Evolutionary conservation across 2,329 filamentous ascomycete species (phyloP).

Genomic region (Hymenoscyphus infarciens): DNA sequence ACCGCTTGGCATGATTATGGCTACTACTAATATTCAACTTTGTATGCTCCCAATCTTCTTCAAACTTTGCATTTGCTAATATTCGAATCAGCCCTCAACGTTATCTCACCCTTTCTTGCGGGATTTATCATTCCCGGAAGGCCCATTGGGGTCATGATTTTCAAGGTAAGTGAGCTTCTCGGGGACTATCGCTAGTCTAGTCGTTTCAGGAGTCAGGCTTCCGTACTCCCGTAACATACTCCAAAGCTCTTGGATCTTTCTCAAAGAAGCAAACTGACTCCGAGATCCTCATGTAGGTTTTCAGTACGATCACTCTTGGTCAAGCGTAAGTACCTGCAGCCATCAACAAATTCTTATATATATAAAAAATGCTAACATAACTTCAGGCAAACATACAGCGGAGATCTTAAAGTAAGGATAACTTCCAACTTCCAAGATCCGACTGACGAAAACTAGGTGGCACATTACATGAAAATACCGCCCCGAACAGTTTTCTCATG

Average conservation of each 20-base stretch:
- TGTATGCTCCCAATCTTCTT: slow-evolving; percentile 35
- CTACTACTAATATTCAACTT: slow-evolving; percentile 61
- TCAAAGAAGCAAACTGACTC: no score
- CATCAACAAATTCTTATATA: background rate
- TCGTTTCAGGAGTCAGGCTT: no score
- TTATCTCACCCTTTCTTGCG: slow-evolving; percentile 67
- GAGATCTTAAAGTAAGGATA: slow-evolving; percentile 23
- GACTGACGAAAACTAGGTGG: slow-evolving; percentile 50
- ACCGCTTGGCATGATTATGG: slow-evolving; percentile 67
- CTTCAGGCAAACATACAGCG: slow-evolving; percentile 45
- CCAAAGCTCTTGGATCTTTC: no score
- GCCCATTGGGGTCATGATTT: slow-evolving; percentile 73
- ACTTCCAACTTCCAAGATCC: background rate
- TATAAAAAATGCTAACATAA: slow-evolving; percentile 51
- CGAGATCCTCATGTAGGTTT: slow-evolving; percentile 32
- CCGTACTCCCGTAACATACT: no score
- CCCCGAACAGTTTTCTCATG: slow-evolving; percentile 38
- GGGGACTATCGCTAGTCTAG: no score
- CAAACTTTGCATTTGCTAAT: background rate
- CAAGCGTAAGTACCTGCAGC: slow-evolving; percentile 45
- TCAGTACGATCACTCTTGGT: slow-evolving; percentile 63
- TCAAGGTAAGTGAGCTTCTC: slow-evolving; percentile 51
- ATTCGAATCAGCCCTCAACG: slow-evolving; percentile 54
- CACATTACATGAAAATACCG: slow-evolving; percentile 56
- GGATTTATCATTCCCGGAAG: slow-evolving; percentile 66